phyloP scores from a whole-genome alignment of 345 rosid genomes.

The sweet orange (Citrus sinensis) region DVS_A1.0 CM039166.1:12969501-12970000 shows the following conservation, averaged over 20 bases:
- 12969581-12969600: constrained; percentile 46
- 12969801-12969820: not conserved
- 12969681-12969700: constrained; percentile 17
- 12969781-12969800: constrained; percentile 4
- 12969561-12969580: constrained; percentile 68
- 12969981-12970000: constrained; percentile 6
- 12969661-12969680: constrained; percentile 22
- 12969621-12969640: constrained; percentile 39
- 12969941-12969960: constrained; percentile 37
- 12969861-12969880: constrained; percentile 39
- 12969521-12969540: constrained; percentile 43
- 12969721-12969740: constrained; percentile 34
- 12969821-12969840: not conserved
- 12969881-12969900: constrained; percentile 78
- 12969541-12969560: constrained; percentile 85
- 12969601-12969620: constrained; percentile 35
- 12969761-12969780: constrained; percentile 21
- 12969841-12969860: constrained; percentile 35
- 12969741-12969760: constrained; percentile 16
- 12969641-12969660: constrained; percentile 38
- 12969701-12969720: constrained; percentile 16
- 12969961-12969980: constrained; percentile 26
- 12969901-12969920: constrained; percentile 48
- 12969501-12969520: constrained; percentile 35
- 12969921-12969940: constrained; percentile 39